Base-by-base conservation (phyloP, 305 asterid genomes). In the Stenogyne calaminthoides region DNA sequence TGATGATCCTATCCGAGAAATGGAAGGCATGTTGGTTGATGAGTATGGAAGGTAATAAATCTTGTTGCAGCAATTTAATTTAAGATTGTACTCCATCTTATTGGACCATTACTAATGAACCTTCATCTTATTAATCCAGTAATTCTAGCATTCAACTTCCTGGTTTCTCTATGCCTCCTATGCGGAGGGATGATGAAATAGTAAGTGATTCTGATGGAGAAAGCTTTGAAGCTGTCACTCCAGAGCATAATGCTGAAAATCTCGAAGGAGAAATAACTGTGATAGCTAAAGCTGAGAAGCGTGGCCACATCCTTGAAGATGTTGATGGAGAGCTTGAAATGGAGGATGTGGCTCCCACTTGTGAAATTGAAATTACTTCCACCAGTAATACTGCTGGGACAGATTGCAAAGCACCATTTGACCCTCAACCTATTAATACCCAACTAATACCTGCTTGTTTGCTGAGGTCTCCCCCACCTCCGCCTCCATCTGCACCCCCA, bases 251-350 rank as follows among this genome's bases (percentile, higher is more conserved):
- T 70, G 73, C 84, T 73, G 91, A 86, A 54, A 70, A 78, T 60
- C 63, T 60, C 49, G 87, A 78, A 55, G 89, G 76, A n/a, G 90
- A 83, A 58, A 75, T 49, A 29, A 55, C 75, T 36, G 67, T 22
- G 27, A n/a, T 65, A 78, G 73, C 80, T 68, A 69, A 71, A 25
- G 82, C 64, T 64, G 96, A 85, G 84, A 94, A 88, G 84, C 97
- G 88, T 75, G 79, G 90, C 74, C 96, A 82, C 84, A 82, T 94
- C 69, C 76, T 94, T 80, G 92, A 94, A 83, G 97, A 90, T 81
- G 98, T 91, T 51, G 99, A 94, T 67, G 97, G 97, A 55, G 98
- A 93, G 84, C 97, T 93, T 77, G 98, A 93, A 84, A 93, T 93
- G 98, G 99, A 91, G 78, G 99, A 94, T 82, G 95, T 94, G 77